phyloP scores from a whole-genome alignment of 1,284 basidiomycete genomes.

The Schizophyllum commune region DNA sequence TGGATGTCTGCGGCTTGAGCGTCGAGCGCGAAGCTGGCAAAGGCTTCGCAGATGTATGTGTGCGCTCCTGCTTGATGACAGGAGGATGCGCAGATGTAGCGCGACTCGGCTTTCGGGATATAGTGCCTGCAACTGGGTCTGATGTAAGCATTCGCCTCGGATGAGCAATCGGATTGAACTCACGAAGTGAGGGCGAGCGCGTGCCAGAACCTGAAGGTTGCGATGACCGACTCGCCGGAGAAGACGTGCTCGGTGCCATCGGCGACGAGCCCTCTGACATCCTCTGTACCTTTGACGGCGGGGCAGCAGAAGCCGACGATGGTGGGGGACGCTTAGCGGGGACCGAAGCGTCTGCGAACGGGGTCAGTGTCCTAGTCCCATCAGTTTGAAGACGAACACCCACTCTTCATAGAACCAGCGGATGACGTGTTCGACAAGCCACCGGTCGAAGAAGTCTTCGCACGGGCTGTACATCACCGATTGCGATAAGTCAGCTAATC shows the following conservation, averaged over 20 bases:
- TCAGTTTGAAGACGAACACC: no score
- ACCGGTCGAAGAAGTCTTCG: not conserved
- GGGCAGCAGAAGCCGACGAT: not conserved
- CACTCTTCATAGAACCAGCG: not conserved
- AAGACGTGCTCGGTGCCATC: not conserved
- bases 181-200: not conserved
- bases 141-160: no score
- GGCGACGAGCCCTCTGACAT: not conserved
- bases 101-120: no score
- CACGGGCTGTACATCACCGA: not conserved
- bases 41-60: no score
- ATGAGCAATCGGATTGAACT: not conserved
- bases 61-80: no score
- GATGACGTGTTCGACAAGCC: not conserved
- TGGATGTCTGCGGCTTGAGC: no score
- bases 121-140: no score
- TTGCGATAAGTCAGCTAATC: not conserved
- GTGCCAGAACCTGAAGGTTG: not conserved
- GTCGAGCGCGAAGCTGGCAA: no score
- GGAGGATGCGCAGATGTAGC: no score
- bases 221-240: not conserved
- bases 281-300: not conserved
- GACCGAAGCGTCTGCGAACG: not conserved
- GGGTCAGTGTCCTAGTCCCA: not conserved
- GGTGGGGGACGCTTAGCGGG: not conserved